Percentiles rank a stretch among this genome's conserved stretches.
Conservation (phyloP, 2,329 filamentous ascomycete species). For the Scortechinia acanthostroma region DNA sequence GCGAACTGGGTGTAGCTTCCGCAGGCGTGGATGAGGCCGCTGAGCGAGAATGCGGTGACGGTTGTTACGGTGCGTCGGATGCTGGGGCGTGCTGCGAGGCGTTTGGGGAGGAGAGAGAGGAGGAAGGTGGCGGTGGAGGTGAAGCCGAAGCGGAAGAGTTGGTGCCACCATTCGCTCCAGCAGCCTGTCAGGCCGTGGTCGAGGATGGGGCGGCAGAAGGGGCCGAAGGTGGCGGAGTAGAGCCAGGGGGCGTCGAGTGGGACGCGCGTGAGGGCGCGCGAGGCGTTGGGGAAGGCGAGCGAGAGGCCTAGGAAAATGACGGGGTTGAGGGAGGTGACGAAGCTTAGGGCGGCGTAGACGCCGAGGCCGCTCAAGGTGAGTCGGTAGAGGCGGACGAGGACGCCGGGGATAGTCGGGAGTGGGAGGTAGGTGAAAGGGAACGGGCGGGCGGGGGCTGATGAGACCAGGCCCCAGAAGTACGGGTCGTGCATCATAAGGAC, state of each 20-base stretch:
- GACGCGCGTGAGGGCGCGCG: constrained; percentile 34
- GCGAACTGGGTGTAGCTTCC: constrained; percentile 46
- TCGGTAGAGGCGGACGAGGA: not conserved
- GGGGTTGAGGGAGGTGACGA: not conserved
- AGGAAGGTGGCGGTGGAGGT: constrained; percentile 27
- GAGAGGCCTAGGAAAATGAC: constrained; percentile 17
- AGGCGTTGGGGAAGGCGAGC: constrained; percentile 23
- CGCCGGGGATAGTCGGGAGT: not conserved
- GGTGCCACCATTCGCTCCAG: constrained; percentile 60
- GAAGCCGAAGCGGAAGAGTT: constrained; percentile 51
- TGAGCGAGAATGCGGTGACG: not conserved
- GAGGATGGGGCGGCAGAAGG: constrained; percentile 6
- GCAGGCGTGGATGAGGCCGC: constrained; percentile 35
- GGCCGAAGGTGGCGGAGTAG: constrained; percentile 44
- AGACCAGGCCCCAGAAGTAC: constrained; percentile 36
- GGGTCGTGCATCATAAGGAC: constrained; percentile 44
- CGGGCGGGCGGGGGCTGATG: constrained; percentile 40
- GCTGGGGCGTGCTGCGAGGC: not conserved
- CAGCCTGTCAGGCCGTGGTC: constrained; percentile 47
- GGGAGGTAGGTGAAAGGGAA: constrained; percentile 11
- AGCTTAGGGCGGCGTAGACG: not conserved
- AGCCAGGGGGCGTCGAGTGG: constrained; percentile 48
- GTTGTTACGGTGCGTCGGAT: not conserved
- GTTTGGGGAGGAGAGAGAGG: constrained; percentile 14
- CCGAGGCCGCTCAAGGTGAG: not conserved